phyloP scores from a whole-genome alignment of 345 rosid species.

The Anastatica hierochuntica region DNA sequence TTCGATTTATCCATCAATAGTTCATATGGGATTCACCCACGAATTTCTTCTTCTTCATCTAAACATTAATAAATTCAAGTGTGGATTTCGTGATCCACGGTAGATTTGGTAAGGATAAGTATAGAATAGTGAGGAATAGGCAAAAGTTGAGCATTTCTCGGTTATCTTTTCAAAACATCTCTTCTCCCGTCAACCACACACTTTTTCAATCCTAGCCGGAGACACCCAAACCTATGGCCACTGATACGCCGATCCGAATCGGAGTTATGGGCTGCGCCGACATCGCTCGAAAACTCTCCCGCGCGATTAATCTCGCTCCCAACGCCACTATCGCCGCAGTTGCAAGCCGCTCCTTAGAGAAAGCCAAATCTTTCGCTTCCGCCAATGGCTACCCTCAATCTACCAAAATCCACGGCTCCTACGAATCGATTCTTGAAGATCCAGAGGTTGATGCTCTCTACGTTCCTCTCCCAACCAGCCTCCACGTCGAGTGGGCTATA shows the following conservation, averaged over 20 bases:
- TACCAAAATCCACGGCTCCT: constrained; percentile 59
- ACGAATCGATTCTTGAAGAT: constrained; percentile 66
- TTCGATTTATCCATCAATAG: no score
- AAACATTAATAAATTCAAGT: no score
- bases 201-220: no score
- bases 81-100: no score
- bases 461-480: constrained; percentile 63
- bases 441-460: constrained; percentile 65
- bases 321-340: constrained; percentile 56
- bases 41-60: no score
- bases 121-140: no score
- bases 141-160: no score
- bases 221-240: constrained; percentile 11
- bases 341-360: constrained; percentile 62
- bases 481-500: constrained; percentile 71
- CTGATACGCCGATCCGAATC: constrained; percentile 28
- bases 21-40: no score
- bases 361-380: constrained; percentile 32
- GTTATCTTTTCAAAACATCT: no score
- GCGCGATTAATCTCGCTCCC: constrained; percentile 60
- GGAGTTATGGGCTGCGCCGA: constrained; percentile 78
- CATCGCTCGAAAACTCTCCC: constrained; percentile 61
- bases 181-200: no score
- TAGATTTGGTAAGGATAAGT: no score
- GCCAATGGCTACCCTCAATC: constrained; percentile 51